Evolutionary conservation across 2,329 filamentous ascomycete species (phyloP), one percentile per base, ranked within the genome.

Genomic region (Colletotrichum sp.): DNA sequence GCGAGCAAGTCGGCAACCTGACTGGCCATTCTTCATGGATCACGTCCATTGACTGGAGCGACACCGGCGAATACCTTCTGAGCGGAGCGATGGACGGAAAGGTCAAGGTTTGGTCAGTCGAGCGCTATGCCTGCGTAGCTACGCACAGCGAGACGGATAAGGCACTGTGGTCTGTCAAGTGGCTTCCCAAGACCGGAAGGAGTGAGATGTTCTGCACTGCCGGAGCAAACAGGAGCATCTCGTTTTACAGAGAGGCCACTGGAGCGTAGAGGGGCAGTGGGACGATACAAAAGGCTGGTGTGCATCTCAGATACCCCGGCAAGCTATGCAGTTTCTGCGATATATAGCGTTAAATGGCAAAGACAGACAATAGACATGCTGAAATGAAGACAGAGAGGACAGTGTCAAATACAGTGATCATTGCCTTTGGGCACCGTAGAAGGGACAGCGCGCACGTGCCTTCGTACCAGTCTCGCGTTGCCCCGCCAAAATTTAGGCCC

Each of bases 61-160:
- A 95, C 81, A 98, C 95, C 6, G 97, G 97, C 64, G 96, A 99
- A 85, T 98, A 95, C 84, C 88, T 99, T 15, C 89, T 99, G 4
- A 98, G 94, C 81, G 95, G 95, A 64, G 93, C 94, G 2, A 95
- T 98, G 84, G 96, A 99, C 82, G 96, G 97, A 49, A 98, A 98
- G 85, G 95, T 95, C 76, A 98, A 98, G 85, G 95, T 99, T 34
- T 99, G 97, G 97, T 96, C 95, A 34, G 91, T 98, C 75, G 96
- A 98, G 80, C 91, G 93, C 39, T 91, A 92, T 72, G 89, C 90
- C 6, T 99, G 97, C 82, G 97, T 99, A 60, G 96, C 96, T 15
- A 99, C 97, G 12, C 95, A 98, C 83, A 96, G 94, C 74, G 96
- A 99, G 87, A 96, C 95, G 8, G 96, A 96, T 78, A 94, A 95